Evolutionary conservation across 768 basidiomycete genomes (phyloP).

Genomic region (Inosperma sp.): DNA sequence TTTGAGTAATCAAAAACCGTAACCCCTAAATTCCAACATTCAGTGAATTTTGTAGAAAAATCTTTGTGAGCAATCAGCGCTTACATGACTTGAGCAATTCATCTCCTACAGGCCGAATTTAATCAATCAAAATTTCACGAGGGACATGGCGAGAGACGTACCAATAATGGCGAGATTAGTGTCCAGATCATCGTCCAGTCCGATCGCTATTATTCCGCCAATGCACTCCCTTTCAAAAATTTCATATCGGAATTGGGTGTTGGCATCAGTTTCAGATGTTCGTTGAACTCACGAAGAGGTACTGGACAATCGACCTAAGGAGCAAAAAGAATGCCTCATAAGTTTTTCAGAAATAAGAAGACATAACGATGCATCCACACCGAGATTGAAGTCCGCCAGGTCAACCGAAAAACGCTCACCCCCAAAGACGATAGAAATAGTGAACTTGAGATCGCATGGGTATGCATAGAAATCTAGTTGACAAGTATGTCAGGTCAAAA

Average conservation of each 20-base stretch:
- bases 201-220: constrained; percentile 49
- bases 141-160: constrained; percentile 12
- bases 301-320: constrained; percentile 20
- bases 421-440: constrained; percentile 44
- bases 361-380: constrained; percentile 16
- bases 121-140: neutral
- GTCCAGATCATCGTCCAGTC: constrained; percentile 37
- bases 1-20: constrained; percentile 56
- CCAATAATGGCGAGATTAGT: constrained; percentile 56
- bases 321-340: too few relatives aligned
- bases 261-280: neutral
- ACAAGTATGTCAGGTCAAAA: neutral
- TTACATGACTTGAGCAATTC: constrained; percentile 65
- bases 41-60: neutral
- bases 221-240: constrained; percentile 44
- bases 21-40: constrained; percentile 42
- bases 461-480: constrained; percentile 47
- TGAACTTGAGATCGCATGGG: constrained; percentile 40
- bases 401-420: constrained; percentile 39
- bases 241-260: neutral
- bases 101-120: constrained; percentile 35
- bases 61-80: constrained; percentile 19
- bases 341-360: neutral
- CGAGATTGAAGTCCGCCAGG: constrained; percentile 53
- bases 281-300: constrained; percentile 23